Evolutionary conservation across 108 stramenopile species (phyloP).

Genomic region (Skeletonema grethae): DNA sequence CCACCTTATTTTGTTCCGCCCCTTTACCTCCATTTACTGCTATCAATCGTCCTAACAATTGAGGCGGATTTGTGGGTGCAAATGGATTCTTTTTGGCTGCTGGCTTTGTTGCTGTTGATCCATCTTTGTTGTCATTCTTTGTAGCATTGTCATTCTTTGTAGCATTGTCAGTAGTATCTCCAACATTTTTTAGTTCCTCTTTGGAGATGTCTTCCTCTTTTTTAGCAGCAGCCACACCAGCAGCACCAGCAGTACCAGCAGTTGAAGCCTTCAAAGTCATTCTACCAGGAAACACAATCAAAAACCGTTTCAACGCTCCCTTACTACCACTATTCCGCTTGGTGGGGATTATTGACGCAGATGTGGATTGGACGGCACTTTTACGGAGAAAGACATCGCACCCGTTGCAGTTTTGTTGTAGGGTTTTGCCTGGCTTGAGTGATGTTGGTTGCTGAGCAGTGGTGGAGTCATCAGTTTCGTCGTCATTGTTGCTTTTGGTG

Average conservation of each 20-base stretch:
- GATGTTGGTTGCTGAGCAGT: not conserved
- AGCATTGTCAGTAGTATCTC: too few relatives aligned
- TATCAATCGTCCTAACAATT: slow-evolving; percentile 31
- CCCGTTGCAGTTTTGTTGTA: slow-evolving; percentile 37
- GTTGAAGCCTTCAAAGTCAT: slow-evolving; percentile 25
- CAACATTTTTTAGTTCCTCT: too few relatives aligned
- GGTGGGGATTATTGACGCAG: not conserved
- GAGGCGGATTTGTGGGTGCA: slow-evolving; percentile 42
- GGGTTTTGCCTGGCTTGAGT: slow-evolving; percentile 29
- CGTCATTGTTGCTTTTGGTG: not conserved
- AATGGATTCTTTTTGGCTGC: slow-evolving; percentile 25
- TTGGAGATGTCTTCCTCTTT: not conserved
- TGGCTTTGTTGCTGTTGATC: slow-evolving; percentile 1
- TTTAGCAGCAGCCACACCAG: too few relatives aligned
- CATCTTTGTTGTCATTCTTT: not conserved
- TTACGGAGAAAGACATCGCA: slow-evolving; percentile 51
- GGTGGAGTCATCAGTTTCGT: not conserved
- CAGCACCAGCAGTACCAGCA: not conserved
- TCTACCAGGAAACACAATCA: slow-evolving; percentile 44
- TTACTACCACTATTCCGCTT: not conserved
- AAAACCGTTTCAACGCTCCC: slow-evolving; percentile 32
- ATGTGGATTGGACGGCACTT: slow-evolving; percentile 35
- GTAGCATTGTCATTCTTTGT: slow-evolving; percentile 6
- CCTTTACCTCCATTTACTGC: slow-evolving; percentile 12
- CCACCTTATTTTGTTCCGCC: slow-evolving; percentile 10